phyloP scores from a whole-genome alignment of 495 filamentous ascomycete genomes.

The Aspergillus ostianus region DNA sequence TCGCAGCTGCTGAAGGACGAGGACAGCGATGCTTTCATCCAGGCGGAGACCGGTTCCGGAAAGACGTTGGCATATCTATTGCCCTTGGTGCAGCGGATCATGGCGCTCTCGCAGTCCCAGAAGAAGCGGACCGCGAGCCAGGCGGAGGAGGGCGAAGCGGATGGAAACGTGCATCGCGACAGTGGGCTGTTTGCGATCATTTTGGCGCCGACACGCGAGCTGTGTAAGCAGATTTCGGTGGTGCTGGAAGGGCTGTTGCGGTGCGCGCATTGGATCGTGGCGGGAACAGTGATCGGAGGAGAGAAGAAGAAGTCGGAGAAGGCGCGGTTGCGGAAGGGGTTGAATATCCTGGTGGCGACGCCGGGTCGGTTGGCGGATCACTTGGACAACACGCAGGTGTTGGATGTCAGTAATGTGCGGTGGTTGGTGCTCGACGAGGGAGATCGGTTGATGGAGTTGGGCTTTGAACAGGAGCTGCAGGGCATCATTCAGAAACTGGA shows the following conservation, averaged over 20 bases:
- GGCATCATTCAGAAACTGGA: conserved; percentile 77
- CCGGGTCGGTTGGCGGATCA: conserved; percentile 89
- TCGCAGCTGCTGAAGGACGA: conserved; percentile 67
- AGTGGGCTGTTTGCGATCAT: conserved; percentile 92
- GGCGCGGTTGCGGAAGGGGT: conserved; percentile 82
- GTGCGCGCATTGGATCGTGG: conserved; percentile 86
- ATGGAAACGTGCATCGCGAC: conserved; percentile 61
- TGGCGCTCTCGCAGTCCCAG: conserved; percentile 58
- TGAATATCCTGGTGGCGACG: conserved; percentile 94
- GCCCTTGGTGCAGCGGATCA: conserved; percentile 85
- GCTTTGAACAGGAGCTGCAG: conserved; percentile 86
- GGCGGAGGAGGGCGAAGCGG: conserved; percentile 32
- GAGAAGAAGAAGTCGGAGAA: conserved; percentile 98
- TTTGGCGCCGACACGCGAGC: conserved; percentile 85
- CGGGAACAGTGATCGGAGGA: conserved; percentile 88
- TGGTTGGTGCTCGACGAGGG: conserved; percentile 96
- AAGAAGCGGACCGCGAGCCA: conserved; percentile 16
- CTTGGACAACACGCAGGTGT: conserved; percentile 81
- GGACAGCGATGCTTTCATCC: conserved; percentile 90
- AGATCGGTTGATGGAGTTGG: conserved; percentile 93
- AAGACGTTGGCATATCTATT: conserved; percentile 94
- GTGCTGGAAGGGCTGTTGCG: conserved; percentile 80
- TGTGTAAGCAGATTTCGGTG: conserved; percentile 86
- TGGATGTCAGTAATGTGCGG: conserved; percentile 83
- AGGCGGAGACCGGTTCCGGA: conserved; percentile 95